A percentile compares a stretch with the other conserved stretches of the same genome.
phyloP scores from a whole-genome alignment of 2,329 filamentous ascomycete genomes.

The Alternaria gaisen region DNA sequence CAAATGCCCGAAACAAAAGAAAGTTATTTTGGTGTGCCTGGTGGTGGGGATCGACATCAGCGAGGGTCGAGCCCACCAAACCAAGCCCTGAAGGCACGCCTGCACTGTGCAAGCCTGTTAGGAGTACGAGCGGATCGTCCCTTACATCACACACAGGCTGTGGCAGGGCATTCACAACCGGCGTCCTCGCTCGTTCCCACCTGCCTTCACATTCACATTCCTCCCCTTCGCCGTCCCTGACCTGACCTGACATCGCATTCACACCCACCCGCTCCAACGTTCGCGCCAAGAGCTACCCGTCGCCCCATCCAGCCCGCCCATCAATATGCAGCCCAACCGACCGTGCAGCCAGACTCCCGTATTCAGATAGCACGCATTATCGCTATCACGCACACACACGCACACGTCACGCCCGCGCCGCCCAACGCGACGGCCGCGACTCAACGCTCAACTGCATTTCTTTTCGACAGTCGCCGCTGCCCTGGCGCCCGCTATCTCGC shows the following conservation, averaged over 20 bases:
- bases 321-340: constrained; percentile 32
- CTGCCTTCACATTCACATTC: neutral
- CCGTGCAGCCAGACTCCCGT: constrained; percentile 21
- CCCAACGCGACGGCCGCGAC: constrained; percentile 14
- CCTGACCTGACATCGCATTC: neutral
- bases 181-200: constrained; percentile 18
- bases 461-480: constrained; percentile 11
- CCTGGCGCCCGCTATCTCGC: constrained; percentile 9
- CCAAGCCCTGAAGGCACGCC: constrained; percentile 2
- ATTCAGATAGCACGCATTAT: constrained; percentile 28
- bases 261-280: constrained; percentile 1
- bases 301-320: constrained; percentile 1
- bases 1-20: constrained; percentile 23
- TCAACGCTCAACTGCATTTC: constrained; percentile 5
- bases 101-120: constrained; percentile 5
- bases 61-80: constrained; percentile 22
- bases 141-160: constrained; percentile 18
- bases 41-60: constrained; percentile 26
- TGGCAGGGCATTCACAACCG: constrained; percentile 9
- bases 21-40: constrained; percentile 33
- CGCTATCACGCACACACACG: constrained; percentile 12
- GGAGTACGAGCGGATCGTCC: constrained; percentile 14
- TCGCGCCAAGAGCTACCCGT: constrained; percentile 16
- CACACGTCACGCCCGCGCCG: constrained; percentile 30
- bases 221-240: neutral